These are phyloP conservation scores for Panaeolus cyanescens DNA, from an alignment of 768 basidiomycete species.

Conservation along the genomic window DNA sequence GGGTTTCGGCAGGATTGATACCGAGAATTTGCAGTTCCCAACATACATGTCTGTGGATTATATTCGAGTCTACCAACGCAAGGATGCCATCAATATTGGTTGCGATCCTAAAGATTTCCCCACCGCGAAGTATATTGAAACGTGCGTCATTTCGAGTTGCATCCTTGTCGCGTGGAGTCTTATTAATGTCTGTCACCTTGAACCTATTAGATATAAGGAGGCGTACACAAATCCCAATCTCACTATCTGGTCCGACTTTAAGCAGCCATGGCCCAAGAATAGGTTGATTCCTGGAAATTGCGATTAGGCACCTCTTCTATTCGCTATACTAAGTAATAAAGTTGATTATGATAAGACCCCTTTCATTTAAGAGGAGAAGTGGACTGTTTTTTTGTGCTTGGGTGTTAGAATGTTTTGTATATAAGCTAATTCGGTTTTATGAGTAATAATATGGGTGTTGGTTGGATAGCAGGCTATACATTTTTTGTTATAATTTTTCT, in stretches of 20 bases:
- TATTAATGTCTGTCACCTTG: not conserved
- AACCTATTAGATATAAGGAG: slow-evolving; percentile 48
- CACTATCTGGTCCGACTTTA: slow-evolving; percentile 45
- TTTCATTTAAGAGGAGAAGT: too few species aligned
- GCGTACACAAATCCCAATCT: slow-evolving; percentile 65
- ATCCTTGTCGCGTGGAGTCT: too few species aligned
- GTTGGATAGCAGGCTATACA: not conserved
- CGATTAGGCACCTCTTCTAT: not conserved
- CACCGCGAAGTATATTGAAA: slow-evolving; percentile 70
- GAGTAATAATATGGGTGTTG: not conserved
- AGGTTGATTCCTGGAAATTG: slow-evolving; percentile 17
- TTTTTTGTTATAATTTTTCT: not conserved
- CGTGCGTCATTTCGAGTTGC: slow-evolving; percentile 38
- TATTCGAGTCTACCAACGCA: slow-evolving; percentile 69
- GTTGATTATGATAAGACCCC: too few species aligned
- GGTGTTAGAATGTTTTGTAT: not conserved
- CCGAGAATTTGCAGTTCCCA: slow-evolving; percentile 50
- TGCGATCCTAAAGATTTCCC: slow-evolving; percentile 72
- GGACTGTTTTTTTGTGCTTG: too few species aligned
- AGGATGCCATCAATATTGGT: slow-evolving; percentile 49
- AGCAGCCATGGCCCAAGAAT: slow-evolving; percentile 61
- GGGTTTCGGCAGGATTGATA: slow-evolving; percentile 65
- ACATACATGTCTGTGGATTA: slow-evolving; percentile 71
- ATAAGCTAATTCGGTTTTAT: not conserved
- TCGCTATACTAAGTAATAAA: too few species aligned